A percentile compares a stretch with the other conserved stretches of the same genome.
These are phyloP conservation scores for Trypanosoma congolense DNA, from an alignment of 208 protist species.

Conservation along the genomic window DNA sequence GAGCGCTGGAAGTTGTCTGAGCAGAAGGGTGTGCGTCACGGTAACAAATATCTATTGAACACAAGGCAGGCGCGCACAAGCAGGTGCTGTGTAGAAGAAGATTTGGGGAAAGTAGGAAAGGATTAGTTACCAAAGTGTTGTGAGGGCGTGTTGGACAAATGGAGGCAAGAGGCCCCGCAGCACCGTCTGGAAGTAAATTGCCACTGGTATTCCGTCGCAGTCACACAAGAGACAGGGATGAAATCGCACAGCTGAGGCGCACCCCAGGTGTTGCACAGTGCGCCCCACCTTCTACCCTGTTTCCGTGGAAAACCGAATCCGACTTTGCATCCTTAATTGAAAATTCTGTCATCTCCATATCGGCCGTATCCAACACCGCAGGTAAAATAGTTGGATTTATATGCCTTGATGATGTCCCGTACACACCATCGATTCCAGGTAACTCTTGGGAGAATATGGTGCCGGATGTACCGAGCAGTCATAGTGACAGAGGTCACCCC, in stretches of 20 bases:
- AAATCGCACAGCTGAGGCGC: conserved; percentile 32
- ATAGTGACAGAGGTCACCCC: neutral
- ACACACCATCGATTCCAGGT: conserved; percentile 7
- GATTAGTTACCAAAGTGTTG: neutral
- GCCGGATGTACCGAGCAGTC: neutral
- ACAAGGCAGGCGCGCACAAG: neutral
- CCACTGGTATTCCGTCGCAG: conserved; percentile 49
- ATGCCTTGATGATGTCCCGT: conserved; percentile 34
- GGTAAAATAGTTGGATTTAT: conserved; percentile 33
- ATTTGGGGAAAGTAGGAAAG: neutral
- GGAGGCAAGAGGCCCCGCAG: neutral
- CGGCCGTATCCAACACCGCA: conserved; percentile 39
- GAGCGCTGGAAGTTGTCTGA: too few relatives aligned
- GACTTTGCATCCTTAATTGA: conserved; percentile 63
- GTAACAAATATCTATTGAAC: too few relatives aligned
- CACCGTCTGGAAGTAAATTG: conserved; percentile 15
- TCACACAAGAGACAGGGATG: conserved; percentile 31
- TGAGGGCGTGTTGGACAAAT: too few relatives aligned
- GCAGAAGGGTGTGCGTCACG: too few relatives aligned
- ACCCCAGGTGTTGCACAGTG: conserved; percentile 31
- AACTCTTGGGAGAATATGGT: conserved; percentile 17
- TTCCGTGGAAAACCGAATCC: conserved; percentile 27
- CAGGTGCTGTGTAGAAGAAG: neutral
- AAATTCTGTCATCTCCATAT: conserved; percentile 53
- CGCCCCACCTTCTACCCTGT: conserved; percentile 30